Conservation (phyloP, 2,329 filamentous ascomycete genomes). For the Coniochaeta hoffmannii region DNA sequence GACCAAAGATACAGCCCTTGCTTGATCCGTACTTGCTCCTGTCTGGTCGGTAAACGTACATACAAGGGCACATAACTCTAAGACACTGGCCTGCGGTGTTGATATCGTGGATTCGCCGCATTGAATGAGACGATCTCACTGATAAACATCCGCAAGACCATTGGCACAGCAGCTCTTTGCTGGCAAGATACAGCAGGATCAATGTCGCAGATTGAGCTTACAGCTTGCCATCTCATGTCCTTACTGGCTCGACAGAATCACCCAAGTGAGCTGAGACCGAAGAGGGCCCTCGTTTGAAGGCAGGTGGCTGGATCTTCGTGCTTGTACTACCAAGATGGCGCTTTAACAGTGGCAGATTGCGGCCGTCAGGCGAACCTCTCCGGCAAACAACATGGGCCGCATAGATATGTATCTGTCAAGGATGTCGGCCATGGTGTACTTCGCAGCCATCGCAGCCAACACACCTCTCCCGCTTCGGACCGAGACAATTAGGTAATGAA, state of each 20-base stretch:
- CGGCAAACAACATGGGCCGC: neutral
- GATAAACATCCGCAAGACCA: neutral
- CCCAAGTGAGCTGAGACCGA: neutral
- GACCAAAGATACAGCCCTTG: neutral
- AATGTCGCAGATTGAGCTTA: neutral
- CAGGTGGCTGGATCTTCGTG: neutral
- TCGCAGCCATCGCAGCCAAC: neutral
- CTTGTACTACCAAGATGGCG: neutral
- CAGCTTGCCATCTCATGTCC: neutral
- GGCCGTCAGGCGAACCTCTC: neutral
- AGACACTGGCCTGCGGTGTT: neutral
- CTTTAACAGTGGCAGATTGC: neutral
- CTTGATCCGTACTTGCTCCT: neutral
- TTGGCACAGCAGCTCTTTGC: neutral
- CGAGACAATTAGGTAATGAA: neutral
- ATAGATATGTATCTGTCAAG: neutral
- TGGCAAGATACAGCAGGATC: neutral
- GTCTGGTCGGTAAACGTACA: neutral
- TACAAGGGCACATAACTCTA: neutral
- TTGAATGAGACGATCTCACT: neutral
- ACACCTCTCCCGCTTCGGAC: neutral
- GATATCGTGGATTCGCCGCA: neutral
- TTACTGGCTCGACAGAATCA: neutral
- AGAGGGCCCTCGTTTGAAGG: no score
- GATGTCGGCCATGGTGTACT: neutral